phyloP scores from a whole-genome alignment of 108 stramenopile genomes.

The Nitzschia sp. region DNA sequence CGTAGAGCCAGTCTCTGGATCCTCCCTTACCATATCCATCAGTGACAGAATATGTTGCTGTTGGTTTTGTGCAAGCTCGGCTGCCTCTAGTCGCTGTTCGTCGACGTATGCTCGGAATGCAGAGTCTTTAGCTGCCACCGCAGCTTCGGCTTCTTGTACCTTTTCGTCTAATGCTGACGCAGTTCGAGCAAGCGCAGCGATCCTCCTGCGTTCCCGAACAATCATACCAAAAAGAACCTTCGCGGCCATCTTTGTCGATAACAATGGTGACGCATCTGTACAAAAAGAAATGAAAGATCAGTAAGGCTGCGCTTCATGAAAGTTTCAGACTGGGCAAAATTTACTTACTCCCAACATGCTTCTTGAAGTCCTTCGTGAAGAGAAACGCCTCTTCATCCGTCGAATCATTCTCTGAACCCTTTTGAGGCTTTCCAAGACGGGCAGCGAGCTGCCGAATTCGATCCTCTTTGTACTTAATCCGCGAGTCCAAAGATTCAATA shows the following conservation, averaged over 20 bases:
- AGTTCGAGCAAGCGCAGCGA: conserved; percentile 47
- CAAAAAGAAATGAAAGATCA: not conserved
- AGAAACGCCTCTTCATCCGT: conserved; percentile 34
- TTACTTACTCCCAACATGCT: conserved; percentile 22
- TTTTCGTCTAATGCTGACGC: conserved; percentile 56
- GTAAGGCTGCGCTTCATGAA: not conserved
- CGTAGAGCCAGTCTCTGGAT: not conserved
- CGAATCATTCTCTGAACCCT: not conserved
- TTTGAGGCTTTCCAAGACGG: conserved; percentile 36
- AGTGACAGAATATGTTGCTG: conserved; percentile 65
- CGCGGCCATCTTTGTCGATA: conserved; percentile 26
- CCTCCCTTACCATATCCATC: conserved; percentile 62
- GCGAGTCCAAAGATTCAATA: conserved; percentile 36
- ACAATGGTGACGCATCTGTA: conserved; percentile 5
- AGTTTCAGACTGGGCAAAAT: not conserved
- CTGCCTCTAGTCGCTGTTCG: conserved; percentile 47
- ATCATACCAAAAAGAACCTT: conserved; percentile 74
- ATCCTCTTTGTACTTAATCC: conserved; percentile 57
- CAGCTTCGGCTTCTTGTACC: conserved; percentile 39
- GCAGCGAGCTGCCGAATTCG: conserved; percentile 61
- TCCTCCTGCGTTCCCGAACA: conserved; percentile 60
- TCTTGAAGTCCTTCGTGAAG: conserved; percentile 40
- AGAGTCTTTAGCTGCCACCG: conserved; percentile 39
- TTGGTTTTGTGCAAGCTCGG: conserved; percentile 46
- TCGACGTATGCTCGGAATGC: conserved; percentile 54